These are phyloP conservation scores for Xylaria grammica DNA, from an alignment of 495 filamentous ascomycete genomes.

Conservation along the genomic window DNA sequence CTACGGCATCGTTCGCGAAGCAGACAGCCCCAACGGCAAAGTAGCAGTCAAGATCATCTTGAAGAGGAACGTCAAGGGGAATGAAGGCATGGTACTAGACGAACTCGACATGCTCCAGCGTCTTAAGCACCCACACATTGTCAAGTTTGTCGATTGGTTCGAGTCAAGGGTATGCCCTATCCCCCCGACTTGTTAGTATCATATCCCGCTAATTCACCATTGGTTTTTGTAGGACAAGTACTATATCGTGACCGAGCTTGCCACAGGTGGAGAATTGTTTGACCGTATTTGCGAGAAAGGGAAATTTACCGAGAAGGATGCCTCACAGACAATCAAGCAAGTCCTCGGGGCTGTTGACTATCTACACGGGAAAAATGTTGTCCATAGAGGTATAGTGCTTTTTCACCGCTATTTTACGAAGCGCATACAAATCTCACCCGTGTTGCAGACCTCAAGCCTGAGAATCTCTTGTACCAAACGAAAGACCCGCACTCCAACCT, in stretches of 20 bases:
- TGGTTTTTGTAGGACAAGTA: conserved; percentile 84
- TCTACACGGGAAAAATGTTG: conserved; percentile 92
- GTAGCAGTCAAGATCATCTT: conserved; percentile 99
- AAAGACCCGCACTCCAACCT: conserved; percentile 76
- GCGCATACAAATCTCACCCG: background rate
- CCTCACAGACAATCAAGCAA: conserved; percentile 93
- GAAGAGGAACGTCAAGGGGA: conserved; percentile 98
- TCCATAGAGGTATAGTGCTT: conserved; percentile 78
- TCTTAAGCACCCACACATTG: conserved; percentile 93
- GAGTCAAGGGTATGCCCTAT: conserved; percentile 75
- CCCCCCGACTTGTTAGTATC: too few relatives aligned
- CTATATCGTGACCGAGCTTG: conserved; percentile 98
- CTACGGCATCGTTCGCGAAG: conserved; percentile 97
- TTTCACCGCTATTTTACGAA: background rate
- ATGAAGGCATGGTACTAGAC: conserved; percentile 98
- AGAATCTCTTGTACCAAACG: conserved; percentile 95
- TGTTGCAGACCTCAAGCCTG: conserved; percentile 87
- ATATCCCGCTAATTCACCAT: conserved; percentile 15
- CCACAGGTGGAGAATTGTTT: conserved; percentile 95
- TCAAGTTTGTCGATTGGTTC: conserved; percentile 98
- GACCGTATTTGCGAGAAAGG: conserved; percentile 98
- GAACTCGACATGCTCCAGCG: conserved; percentile 90
- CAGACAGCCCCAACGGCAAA: conserved; percentile 80
- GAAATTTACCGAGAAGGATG: conserved; percentile 99
- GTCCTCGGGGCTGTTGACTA: conserved; percentile 95